A percentile compares a stretch with the other conserved stretches of the same genome.
Evolutionary conservation across 345 rosid genomes (phyloP).

Genomic region (Hibiscus syriacus): DNA sequence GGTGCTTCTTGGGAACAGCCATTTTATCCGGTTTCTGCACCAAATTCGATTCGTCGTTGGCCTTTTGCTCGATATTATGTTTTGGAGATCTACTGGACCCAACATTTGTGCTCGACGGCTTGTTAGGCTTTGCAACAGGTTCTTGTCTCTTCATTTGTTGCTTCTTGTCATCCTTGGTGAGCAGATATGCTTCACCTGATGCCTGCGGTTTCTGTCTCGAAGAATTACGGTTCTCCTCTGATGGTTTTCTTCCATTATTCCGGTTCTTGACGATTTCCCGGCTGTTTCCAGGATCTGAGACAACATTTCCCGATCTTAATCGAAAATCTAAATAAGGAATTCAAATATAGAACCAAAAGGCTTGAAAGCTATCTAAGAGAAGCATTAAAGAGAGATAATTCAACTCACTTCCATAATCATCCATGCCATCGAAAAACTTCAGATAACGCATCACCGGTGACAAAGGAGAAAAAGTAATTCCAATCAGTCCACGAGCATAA

Average conservation of each 20-base stretch:
- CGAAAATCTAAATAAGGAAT: conserved; percentile 18
- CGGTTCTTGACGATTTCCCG: conserved; percentile 33
- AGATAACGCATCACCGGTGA: conserved; percentile 12
- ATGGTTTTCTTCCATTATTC: conserved; percentile 38
- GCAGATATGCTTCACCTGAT: conserved; percentile 21
- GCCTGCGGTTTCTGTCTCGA: conserved; percentile 32
- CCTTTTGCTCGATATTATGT: conserved; percentile 38
- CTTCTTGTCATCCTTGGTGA: conserved; percentile 22
- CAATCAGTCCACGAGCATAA: conserved; percentile 16
- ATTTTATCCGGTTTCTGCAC: conserved; percentile 37
- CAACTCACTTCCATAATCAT: conserved; percentile 94
- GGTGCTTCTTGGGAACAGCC: conserved; percentile 35
- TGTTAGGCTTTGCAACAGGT: conserved; percentile 31
- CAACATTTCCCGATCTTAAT: conserved; percentile 30
- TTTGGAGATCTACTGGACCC: conserved; percentile 50
- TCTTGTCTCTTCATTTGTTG: conserved; percentile 46
- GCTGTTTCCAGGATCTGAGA: conserved; percentile 73
- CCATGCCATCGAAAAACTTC: conserved; percentile 96
- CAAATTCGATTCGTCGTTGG: conserved; percentile 21
- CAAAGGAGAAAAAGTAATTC: conserved; percentile 15
- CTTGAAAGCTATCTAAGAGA: conserved; percentile 21
- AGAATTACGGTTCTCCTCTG: conserved; percentile 26
- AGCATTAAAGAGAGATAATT: conserved; percentile 22
- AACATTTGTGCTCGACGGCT: conserved; percentile 34
- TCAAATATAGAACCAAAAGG: background rate